Percentiles rank a stretch among this genome's conserved stretches.
These are phyloP conservation scores for Blastobotrys buckinghamii DNA, from an alignment of 1,139 yeast genomes.

Conservation along the genomic window DNA sequence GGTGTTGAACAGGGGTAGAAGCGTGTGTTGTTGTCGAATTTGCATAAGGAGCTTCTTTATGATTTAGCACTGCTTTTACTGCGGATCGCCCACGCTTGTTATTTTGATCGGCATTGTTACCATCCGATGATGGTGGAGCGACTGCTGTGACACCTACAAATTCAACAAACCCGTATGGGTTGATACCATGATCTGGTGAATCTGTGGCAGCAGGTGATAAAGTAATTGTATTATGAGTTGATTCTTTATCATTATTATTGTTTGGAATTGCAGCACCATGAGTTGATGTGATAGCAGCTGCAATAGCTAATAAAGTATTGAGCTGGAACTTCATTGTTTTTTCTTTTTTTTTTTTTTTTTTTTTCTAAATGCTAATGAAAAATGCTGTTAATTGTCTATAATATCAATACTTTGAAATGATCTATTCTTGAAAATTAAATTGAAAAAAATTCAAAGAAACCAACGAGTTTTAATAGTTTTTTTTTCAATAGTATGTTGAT, in stretches of 20 bases:
- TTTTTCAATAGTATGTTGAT: too few relatives aligned
- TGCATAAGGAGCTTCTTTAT: not conserved
- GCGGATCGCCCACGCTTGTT: not conserved
- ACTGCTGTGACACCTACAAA: not conserved
- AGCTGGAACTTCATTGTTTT: not conserved
- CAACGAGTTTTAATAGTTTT: not conserved
- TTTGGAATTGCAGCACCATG: not conserved
- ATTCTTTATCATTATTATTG: not conserved
- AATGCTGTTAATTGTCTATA: not conserved
- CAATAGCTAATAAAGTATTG: not conserved
- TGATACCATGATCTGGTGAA: not conserved
- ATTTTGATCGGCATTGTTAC: not conserved
- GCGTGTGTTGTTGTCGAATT: not conserved
- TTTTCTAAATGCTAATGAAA: too few relatives aligned
- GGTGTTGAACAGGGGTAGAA: not conserved
- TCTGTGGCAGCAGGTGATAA: not conserved
- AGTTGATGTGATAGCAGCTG: not conserved
- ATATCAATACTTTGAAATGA: not conserved
- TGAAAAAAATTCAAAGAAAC: not conserved
- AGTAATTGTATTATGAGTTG: not conserved
- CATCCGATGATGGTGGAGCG: not conserved
- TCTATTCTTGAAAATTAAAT: not conserved
- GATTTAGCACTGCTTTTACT: not conserved
- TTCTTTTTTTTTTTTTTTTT: not conserved
- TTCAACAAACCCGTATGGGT: constrained; percentile 1